phyloP scores from a whole-genome alignment of 73 alveolate genomes.

The Symbiodinium pilosum region DNA sequence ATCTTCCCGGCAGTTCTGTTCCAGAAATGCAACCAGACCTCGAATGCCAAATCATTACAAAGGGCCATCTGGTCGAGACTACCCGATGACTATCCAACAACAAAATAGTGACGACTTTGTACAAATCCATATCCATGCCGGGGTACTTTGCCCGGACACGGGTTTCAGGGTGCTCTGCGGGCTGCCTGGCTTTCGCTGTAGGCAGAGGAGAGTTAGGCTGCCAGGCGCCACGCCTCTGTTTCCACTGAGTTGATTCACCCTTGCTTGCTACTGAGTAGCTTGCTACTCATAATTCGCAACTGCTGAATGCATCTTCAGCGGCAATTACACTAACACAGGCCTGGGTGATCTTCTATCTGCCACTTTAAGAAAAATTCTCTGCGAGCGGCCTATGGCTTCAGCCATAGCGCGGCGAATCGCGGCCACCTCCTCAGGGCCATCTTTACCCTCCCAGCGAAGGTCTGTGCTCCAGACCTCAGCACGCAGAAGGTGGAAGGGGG shows the following conservation, averaged over 20 bases:
- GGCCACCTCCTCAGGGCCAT: constrained; percentile 70
- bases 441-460: constrained; percentile 31
- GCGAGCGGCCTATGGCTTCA: constrained; percentile 4
- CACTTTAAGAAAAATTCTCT: too few species aligned
- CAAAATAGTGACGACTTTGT: too few species aligned
- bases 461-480: constrained; percentile 60
- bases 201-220: constrained; percentile 21
- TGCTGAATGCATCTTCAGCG: too few species aligned
- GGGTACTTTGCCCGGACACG: constrained; percentile 59
- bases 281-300: too few species aligned
- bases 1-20: constrained; percentile 85
- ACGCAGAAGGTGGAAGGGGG: background rate
- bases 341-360: too few species aligned
- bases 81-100: too few species aligned
- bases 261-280: too few species aligned
- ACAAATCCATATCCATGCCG: too few species aligned
- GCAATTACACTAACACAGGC: too few species aligned
- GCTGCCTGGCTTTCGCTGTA: constrained; percentile 46
- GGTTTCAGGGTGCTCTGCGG: constrained; percentile 75
- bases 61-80: background rate
- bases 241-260: too few species aligned
- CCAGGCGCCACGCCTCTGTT: constrained; percentile 57
- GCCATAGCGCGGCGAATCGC: constrained; percentile 69
- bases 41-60: background rate
- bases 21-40: constrained; percentile 51